These are phyloP conservation scores for Ceratocystis destructans DNA, from an alignment of 2,329 filamentous ascomycete species.

Conservation along the genomic window DNA sequence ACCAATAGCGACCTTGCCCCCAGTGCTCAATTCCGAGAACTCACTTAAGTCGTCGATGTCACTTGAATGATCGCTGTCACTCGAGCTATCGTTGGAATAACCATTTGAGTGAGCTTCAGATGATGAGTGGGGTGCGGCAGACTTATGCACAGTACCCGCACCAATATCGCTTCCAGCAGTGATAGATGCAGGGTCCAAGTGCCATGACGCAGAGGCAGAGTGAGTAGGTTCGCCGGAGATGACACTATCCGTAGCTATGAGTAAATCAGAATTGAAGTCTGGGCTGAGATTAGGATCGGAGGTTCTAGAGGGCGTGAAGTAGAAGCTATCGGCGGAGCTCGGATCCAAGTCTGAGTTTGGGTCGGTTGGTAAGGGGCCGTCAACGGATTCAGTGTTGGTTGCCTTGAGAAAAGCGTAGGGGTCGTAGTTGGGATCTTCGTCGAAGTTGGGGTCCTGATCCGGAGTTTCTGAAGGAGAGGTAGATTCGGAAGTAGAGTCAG, in stretches of 20 bases:
- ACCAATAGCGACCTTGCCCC: conserved; percentile 8
- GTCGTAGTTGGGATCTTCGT: not conserved
- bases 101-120: not conserved
- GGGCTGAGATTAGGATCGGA: not conserved
- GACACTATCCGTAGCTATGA: not conserved
- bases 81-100: not conserved
- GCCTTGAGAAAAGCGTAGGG: not conserved
- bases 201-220: not conserved
- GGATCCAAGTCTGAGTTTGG: not conserved
- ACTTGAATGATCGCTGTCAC: no score
- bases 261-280: not conserved
- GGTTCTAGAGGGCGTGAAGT: not conserved
- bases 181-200: not conserved
- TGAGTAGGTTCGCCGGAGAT: not conserved
- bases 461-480: not conserved
- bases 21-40: not conserved
- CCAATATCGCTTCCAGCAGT: not conserved
- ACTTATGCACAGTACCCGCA: not conserved
- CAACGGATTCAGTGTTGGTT: not conserved
- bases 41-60: no score
- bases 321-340: not conserved
- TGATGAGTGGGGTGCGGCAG: not conserved
- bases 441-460: not conserved
- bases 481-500: not conserved
- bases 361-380: not conserved